Conservation (phyloP, 176 grass and related monocot genomes). For the Eleusine indica region DNA sequence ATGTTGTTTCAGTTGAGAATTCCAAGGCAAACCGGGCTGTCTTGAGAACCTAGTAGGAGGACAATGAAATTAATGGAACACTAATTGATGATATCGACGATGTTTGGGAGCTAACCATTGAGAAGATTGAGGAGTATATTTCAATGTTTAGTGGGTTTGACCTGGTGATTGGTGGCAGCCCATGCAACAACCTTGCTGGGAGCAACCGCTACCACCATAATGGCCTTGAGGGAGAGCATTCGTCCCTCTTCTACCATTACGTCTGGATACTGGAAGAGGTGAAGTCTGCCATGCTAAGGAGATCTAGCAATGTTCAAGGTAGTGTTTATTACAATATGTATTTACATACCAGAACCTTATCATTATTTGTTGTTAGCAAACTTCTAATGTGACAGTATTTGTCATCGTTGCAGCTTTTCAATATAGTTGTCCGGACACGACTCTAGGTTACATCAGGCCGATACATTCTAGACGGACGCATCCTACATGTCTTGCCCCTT, state of each 20-base stretch:
- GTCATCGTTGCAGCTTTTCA: too few relatives aligned
- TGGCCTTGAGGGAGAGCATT: slow-evolving; percentile 81
- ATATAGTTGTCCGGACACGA: too few relatives aligned
- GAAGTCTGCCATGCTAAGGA: slow-evolving; percentile 49
- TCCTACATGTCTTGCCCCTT: too few relatives aligned
- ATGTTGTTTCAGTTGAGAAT: too few relatives aligned
- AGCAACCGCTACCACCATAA: slow-evolving; percentile 44
- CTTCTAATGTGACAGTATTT: neutral
- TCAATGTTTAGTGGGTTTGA: neutral
- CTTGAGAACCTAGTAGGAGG: too few relatives aligned
- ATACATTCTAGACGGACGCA: too few relatives aligned
- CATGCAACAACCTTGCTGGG: slow-evolving; percentile 3
- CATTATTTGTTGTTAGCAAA: neutral
- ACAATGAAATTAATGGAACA: too few relatives aligned
- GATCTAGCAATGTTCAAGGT: neutral
- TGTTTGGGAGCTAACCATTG: too few relatives aligned
- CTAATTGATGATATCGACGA: too few relatives aligned
- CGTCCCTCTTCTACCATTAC: slow-evolving; percentile 73
- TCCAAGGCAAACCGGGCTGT: too few relatives aligned
- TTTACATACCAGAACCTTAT: neutral
- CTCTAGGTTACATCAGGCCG: too few relatives aligned
- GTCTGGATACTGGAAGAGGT: slow-evolving; percentile 67
- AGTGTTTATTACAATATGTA: neutral
- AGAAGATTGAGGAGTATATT: neutral
- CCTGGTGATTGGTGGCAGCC: slow-evolving; percentile 21